Percentiles rank a stretch among this genome's conserved stretches.
These are phyloP conservation scores for Zychaea mexicana DNA, from an alignment of 371 early-diverging fungal genomes.

Conservation along the genomic window DNA sequence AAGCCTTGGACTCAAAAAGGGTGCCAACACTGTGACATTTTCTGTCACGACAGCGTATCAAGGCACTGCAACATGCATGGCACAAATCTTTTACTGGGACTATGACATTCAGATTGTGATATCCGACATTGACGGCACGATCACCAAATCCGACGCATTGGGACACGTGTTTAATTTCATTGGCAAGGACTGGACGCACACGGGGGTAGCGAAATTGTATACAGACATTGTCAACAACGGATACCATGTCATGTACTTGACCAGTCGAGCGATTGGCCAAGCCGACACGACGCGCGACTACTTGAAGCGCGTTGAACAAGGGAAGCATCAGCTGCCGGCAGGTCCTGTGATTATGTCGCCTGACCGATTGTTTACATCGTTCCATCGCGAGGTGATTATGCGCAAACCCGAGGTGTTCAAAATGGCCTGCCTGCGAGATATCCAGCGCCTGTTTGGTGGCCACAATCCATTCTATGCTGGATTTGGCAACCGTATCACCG, in stretches of 20 bases:
- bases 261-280: constrained; percentile 97
- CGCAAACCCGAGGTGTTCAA: constrained; percentile 98
- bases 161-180: constrained; percentile 98
- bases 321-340: constrained; percentile 85
- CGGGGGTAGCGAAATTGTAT: constrained; percentile 96
- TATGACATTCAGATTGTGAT: constrained; percentile 90
- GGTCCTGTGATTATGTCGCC: constrained; percentile 99
- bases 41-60: constrained; percentile 79
- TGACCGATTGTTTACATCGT: constrained; percentile 92
- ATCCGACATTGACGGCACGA: constrained; percentile 99
- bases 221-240: constrained; percentile 95
- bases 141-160: constrained; percentile 98
- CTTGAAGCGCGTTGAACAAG: constrained; percentile 89
- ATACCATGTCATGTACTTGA: constrained; percentile 96
- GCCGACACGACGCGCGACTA: constrained; percentile 92
- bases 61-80: constrained; percentile 77
- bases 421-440: constrained; percentile 95
- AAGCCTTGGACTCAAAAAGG: constrained; percentile 80
- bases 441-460: constrained; percentile 82
- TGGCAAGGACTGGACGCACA: constrained; percentile 99
- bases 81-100: constrained; percentile 92
- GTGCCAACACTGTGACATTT: constrained; percentile 91
- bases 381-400: constrained; percentile 95
- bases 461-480: constrained; percentile 96
- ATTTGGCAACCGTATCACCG: constrained; percentile 97